Conservation (phyloP, 805 yeast species). For the Dipodascopsis uninucleata region DNA sequence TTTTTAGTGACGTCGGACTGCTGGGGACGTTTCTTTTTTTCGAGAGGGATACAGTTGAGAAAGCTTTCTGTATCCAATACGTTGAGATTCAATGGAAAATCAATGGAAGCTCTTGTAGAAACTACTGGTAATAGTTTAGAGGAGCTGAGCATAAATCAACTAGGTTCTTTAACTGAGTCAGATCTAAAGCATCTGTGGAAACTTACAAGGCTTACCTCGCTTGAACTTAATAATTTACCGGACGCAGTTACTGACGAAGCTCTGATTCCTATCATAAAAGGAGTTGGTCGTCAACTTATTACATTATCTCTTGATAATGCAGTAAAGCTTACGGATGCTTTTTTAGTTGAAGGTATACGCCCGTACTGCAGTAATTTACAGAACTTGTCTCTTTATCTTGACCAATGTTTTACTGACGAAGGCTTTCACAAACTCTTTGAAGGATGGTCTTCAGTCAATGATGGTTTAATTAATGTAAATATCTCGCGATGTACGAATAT, state of each 20-base stretch:
- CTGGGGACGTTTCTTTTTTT: slow-evolving; percentile 75
- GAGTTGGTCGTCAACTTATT: slow-evolving; percentile 54
- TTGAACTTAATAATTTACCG: slow-evolving; percentile 64
- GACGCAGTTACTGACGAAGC: slow-evolving; percentile 38
- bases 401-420: slow-evolving; percentile 66
- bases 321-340: slow-evolving; percentile 60
- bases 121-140: slow-evolving; percentile 50
- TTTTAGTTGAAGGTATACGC: slow-evolving; percentile 51
- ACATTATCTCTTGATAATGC: slow-evolving; percentile 70
- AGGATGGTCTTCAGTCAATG: slow-evolving; percentile 46
- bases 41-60: slow-evolving; percentile 51
- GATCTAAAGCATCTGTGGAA: slow-evolving; percentile 55
- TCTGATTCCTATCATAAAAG: slow-evolving; percentile 51
- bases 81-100: slow-evolving; percentile 70
- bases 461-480: slow-evolving; percentile 58
- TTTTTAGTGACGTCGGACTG: slow-evolving; percentile 70
- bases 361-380: slow-evolving; percentile 57
- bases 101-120: slow-evolving; percentile 58
- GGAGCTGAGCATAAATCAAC: slow-evolving; percentile 57
- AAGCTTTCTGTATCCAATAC: slow-evolving; percentile 71
- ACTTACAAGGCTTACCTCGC: slow-evolving; percentile 44
- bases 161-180: slow-evolving; percentile 69
- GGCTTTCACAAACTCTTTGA: slow-evolving; percentile 59
- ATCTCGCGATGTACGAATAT: slow-evolving; percentile 64
- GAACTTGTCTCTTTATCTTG: slow-evolving; percentile 51